Evolutionary conservation across 495 filamentous ascomycete genomes (phyloP).

Genomic region (Endocarpon pusillum): DNA sequence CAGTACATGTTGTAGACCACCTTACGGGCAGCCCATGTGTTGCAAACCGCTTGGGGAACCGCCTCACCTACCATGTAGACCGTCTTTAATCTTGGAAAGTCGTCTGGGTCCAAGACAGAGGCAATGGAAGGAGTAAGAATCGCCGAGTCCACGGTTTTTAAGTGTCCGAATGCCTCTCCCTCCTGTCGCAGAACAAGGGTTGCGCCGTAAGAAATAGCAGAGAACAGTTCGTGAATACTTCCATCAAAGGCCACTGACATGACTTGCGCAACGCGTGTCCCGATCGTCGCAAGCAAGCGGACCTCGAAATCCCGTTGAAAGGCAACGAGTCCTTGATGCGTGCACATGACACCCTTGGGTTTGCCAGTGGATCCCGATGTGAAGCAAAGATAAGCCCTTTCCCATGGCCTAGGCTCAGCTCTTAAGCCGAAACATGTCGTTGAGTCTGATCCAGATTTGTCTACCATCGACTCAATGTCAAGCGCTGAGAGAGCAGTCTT

Average conservation of each 20-base stretch:
- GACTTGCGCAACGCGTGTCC: constrained; percentile 15
- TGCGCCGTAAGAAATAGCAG: constrained; percentile 20
- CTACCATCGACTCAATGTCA: constrained; percentile 2
- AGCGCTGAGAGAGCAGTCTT: constrained; percentile 2
- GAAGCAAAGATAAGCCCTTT: constrained; percentile 17
- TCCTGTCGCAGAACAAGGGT: constrained; percentile 16
- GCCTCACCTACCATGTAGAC: constrained; percentile 18
- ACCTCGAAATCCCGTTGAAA: constrained; percentile 11
- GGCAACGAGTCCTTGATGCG: constrained; percentile 11
- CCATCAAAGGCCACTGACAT: constrained; percentile 24
- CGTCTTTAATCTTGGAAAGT: constrained; percentile 11
- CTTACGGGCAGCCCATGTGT: constrained; percentile 12
- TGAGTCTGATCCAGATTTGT: background rate
- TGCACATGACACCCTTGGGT: constrained; percentile 17
- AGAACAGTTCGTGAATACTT: constrained; percentile 23
- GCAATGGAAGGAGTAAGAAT: constrained; percentile 19
- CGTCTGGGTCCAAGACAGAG: constrained; percentile 6
- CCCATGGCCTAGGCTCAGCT: background rate
- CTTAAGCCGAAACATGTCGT: background rate
- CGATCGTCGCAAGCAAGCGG: constrained; percentile 13
- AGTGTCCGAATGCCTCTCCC: constrained; percentile 9
- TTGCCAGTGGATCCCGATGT: constrained; percentile 21
- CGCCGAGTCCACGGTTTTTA: constrained; percentile 9
- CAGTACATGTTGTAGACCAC: constrained; percentile 22
- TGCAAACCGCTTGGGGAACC: constrained; percentile 12